Base-by-base conservation (phyloP, 2,329 filamentous ascomycete species). In the Alternaria hordeiaustralica region DNA sequence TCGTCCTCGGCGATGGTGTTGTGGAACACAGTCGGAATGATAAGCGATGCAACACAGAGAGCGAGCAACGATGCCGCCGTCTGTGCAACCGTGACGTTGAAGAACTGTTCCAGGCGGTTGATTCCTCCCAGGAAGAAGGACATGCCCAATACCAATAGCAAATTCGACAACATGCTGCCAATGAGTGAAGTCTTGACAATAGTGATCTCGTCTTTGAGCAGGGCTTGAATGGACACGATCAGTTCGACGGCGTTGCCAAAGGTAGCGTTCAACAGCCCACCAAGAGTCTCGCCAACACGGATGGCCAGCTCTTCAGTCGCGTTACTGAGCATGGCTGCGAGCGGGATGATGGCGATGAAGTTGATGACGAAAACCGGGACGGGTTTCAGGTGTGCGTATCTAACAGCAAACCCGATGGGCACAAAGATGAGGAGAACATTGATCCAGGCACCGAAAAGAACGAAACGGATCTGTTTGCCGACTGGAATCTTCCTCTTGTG, bases 151-250 rank as follows among this genome's bases (percentile, higher is more conserved):
- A 97, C 93, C 13, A 97, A 87, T 4, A 97, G 87, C 62, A 98
- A 81, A 77, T 97, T 97, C 45, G 94, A 97, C 21, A 97, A 84
- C 78, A 97, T 97, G 79, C 91, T 94, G 60, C 94, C 94, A 66
- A 97, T 92, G 26, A 98, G 85, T 0, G 94, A 97, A 0, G 94
- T 97, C 80, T 97, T 93, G 7, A 97, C 94, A 64, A 98, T 96
- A 33, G 91, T 83, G 23, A 96, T 88, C 79, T 97, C 88, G 55
- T 86, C 79, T 63, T 96, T 87, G 26, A 87, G 82, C 50, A 97
- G 82, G 1, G 94, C 94, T 71, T 97, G 92, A 70, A 97, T 88
- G 23, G 92, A 92, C 47, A 97, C 92, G 65, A 97, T 97, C 72
- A 97, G 82, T 77, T 97, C 93, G 64, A 96, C 93, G 5, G 93